Base-by-base conservation (phyloP, 2,329 filamentous ascomycete genomes). In the Stromatinia cepivora region DNA sequence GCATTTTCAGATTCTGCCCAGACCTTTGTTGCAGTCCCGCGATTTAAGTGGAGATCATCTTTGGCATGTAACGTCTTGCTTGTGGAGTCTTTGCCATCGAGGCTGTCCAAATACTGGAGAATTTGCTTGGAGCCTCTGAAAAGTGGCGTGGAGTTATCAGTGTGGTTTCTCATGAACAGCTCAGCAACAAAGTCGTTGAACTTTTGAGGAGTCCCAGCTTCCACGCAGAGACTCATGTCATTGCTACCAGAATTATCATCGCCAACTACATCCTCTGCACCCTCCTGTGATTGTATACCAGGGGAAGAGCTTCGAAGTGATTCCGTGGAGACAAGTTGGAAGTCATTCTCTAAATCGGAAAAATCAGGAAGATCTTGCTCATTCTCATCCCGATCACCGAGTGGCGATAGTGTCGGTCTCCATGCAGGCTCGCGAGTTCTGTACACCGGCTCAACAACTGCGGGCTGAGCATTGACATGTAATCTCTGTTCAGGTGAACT, bases 321-420 rank as follows among this genome's bases (percentile, higher is more conserved):
- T 31, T 62, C 34, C 4, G 45, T 53, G 17, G 46, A 17, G 10
- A 59, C 34, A 17, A 39, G 45, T 39, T 67, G 56, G 6, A 67
- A 67, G 11, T 62, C 56, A 31, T 61, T 31, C 25, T 67, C 66
- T 25, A 67, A 28, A 52, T 67, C 66, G 25, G 56, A 67, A 22
- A 67, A 67, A 36, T 67, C 66, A 11, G 66, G 66, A 15, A 67
- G n/a, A n/a, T 67, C 66, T 22, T 67, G 54, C 25, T 67, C 66
- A 34, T 28, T 52, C 25, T 62, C 66, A 31, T 61, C 28, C 8
- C 36, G 34, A 15, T 62, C 56, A 28, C 46, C 25, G 8, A 67
- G 54, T 20, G 66, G 66, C 13, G 45, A 67, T 22, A 67, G 56
- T 17, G 57, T 59, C 8, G 66, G 56, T 9, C 39, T 62, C 54